phyloP scores from a whole-genome alignment of 257 asterid species.

The Capsicum chinense region DNA sequence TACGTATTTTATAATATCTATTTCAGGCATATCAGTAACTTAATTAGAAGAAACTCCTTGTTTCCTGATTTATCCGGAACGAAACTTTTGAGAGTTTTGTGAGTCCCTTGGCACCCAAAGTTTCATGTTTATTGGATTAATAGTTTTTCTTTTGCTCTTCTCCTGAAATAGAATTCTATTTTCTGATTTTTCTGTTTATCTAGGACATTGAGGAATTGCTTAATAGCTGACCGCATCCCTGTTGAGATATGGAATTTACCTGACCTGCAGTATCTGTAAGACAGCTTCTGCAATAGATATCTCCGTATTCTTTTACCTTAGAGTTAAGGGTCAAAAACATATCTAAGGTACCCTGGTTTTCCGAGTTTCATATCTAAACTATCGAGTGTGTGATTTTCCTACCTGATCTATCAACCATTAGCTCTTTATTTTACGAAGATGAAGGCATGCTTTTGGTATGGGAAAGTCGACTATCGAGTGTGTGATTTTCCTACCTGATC shows the following conservation, averaged over 20 bases:
- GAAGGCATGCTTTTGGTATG: too few species aligned
- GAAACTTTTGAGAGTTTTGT: not conserved
- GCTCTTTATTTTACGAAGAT: too few species aligned
- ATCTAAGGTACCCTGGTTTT: too few species aligned
- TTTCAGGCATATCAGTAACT: conserved; percentile 12
- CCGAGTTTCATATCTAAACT: too few species aligned
- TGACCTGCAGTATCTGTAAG: conserved; percentile 17
- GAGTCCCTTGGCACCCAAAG: not conserved
- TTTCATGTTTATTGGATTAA: not conserved
- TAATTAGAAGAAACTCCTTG: not conserved
- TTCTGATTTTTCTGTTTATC: not conserved
- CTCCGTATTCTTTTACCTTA: not conserved
- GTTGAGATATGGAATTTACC: not conserved
- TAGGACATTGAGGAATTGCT: conserved; percentile 33
- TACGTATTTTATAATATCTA: not conserved
- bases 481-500: too few species aligned
- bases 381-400: too few species aligned
- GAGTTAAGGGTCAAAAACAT: too few species aligned
- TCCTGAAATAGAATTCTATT: not conserved
- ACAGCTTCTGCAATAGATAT: not conserved
- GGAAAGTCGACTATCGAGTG: too few species aligned
- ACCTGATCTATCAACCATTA: too few species aligned
- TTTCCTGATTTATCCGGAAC: not conserved
- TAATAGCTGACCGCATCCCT: not conserved
- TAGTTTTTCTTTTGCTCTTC: not conserved